phyloP scores from a whole-genome alignment of 768 basidiomycete genomes.

The Mycena galopus region DNA sequence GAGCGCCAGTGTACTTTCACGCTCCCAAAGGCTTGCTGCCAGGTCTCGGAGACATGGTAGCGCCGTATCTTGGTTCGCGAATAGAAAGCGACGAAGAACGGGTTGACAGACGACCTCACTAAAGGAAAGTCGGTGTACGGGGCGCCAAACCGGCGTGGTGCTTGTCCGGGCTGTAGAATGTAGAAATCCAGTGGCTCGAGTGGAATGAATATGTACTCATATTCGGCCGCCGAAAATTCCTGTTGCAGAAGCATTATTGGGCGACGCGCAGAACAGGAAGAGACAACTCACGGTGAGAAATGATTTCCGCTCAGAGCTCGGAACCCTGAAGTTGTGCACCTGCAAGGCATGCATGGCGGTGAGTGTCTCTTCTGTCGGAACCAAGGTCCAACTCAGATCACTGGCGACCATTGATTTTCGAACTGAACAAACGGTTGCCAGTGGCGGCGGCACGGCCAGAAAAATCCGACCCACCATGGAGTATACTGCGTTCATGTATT shows the following conservation, averaged over 20 bases:
- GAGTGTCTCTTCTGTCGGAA: slow-evolving; percentile 16
- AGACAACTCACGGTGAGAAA: not conserved
- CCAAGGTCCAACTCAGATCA: not conserved
- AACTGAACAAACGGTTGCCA: not conserved
- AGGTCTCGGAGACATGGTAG: not conserved
- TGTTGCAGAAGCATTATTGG: no score
- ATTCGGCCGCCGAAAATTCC: slow-evolving; percentile 12
- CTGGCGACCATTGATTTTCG: not conserved
- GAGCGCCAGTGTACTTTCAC: not conserved
- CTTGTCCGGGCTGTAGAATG: not conserved
- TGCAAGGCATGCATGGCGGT: slow-evolving; percentile 6
- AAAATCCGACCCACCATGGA: not conserved
- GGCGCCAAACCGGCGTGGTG: not conserved
- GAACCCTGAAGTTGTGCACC: not conserved
- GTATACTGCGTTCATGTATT: slow-evolving; percentile 6
- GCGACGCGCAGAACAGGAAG: not conserved
- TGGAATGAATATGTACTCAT: not conserved
- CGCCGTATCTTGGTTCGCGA: not conserved
- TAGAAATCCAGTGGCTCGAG: slow-evolving; percentile 1
- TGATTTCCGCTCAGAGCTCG: slow-evolving; percentile 8
- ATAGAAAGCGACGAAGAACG: slow-evolving; percentile 8
- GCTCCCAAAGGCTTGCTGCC: not conserved
- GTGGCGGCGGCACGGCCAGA: not conserved
- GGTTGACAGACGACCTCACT: slow-evolving; percentile 11
- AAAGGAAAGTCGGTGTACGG: slow-evolving; percentile 5